A percentile compares a stretch with the other conserved stretches of the same genome.
Conservation (phyloP, 495 filamentous ascomycete genomes). For the Sporormia fimetaria region DNA sequence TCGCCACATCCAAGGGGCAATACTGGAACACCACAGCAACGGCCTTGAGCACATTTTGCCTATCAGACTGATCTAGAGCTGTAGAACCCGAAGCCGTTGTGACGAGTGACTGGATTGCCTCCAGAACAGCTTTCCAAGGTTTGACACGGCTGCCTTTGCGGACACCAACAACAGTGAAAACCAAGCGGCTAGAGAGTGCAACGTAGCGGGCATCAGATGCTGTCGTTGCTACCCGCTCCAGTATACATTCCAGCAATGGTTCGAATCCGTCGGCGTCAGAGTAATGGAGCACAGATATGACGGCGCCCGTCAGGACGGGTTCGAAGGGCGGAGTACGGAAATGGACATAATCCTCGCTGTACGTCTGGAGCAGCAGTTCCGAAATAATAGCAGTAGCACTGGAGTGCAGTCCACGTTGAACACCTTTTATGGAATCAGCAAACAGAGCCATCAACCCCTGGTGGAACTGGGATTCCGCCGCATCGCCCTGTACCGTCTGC, state of each 20-base stretch:
- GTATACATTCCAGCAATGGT: constrained; percentile 48
- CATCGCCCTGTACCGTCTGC: constrained; percentile 38
- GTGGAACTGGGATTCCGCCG: constrained; percentile 52
- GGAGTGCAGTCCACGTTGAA: constrained; percentile 70
- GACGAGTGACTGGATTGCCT: constrained; percentile 33
- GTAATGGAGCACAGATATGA: constrained; percentile 73
- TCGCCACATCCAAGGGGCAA: constrained; percentile 68
- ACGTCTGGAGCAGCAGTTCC: constrained; percentile 40
- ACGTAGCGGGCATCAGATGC: background rate
- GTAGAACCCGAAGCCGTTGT: background rate
- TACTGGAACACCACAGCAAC: constrained; percentile 57
- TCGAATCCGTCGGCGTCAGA: constrained; percentile 57
- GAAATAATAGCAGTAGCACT: constrained; percentile 58
- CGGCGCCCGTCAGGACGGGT: constrained; percentile 59
- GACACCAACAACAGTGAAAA: constrained; percentile 60
- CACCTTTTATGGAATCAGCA: constrained; percentile 73
- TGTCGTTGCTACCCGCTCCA: constrained; percentile 37
- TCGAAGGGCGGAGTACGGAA: constrained; percentile 14
- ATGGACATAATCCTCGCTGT: constrained; percentile 1
- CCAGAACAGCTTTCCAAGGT: constrained; percentile 58
- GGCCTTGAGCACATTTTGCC: constrained; percentile 33
- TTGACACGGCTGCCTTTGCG: constrained; percentile 64
- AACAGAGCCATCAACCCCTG: constrained; percentile 86
- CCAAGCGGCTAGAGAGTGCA: constrained; percentile 39
- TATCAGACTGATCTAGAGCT: constrained; percentile 20